Conservation (phyloP, 805 yeast genomes). For the Sugiyamaella mastotermitis region DNA sequence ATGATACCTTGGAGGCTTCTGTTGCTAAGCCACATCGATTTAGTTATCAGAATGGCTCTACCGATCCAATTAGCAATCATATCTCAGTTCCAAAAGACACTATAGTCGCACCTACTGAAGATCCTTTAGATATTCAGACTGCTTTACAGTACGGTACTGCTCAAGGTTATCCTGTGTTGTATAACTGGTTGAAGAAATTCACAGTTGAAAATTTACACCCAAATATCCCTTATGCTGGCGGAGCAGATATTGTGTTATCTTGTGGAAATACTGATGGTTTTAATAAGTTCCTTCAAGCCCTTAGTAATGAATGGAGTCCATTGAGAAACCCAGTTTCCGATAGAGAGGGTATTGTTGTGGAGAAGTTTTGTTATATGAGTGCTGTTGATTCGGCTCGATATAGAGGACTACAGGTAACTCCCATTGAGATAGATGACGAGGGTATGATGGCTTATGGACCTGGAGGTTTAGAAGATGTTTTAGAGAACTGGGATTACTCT, state of each 20-base stretch:
- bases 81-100: constrained; percentile 13
- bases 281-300: constrained; percentile 73
- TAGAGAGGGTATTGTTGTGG: constrained; percentile 49
- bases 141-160: constrained; percentile 49
- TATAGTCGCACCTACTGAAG: constrained; percentile 49
- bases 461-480: constrained; percentile 50
- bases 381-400: constrained; percentile 77
- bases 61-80: constrained; percentile 1
- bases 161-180: constrained; percentile 71
- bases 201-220: constrained; percentile 20
- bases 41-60: not conserved
- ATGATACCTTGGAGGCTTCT: constrained; percentile 63
- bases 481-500: constrained; percentile 61
- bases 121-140: constrained; percentile 73
- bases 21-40: constrained; percentile 42
- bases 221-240: constrained; percentile 34
- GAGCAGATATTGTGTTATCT: constrained; percentile 67
- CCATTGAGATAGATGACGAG: constrained; percentile 68
- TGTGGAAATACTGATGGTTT: constrained; percentile 85
- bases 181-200: constrained; percentile 68
- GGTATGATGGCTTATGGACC: constrained; percentile 59
- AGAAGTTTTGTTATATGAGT: constrained; percentile 74
- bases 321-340: constrained; percentile 5
- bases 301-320: constrained; percentile 69
- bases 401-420: constrained; percentile 58